phyloP scores from a whole-genome alignment of 78 protist species.

The Ministeria vibrans region DNA sequence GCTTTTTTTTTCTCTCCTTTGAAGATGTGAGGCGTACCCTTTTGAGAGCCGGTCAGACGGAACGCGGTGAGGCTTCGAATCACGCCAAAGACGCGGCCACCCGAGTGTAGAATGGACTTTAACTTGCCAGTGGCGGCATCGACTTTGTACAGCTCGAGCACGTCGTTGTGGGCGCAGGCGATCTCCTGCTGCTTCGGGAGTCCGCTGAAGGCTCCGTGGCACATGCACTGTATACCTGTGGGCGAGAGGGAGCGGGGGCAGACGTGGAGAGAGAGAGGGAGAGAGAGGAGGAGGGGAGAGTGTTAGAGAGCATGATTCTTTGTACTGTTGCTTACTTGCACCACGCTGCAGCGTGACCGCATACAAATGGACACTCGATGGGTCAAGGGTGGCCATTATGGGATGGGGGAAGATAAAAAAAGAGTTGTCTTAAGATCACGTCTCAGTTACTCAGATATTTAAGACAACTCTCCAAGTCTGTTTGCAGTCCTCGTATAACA shows the following conservation, averaged over 20 bases:
- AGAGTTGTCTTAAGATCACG: too few species aligned
- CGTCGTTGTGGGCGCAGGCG: background rate
- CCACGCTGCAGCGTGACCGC: conserved; percentile 3
- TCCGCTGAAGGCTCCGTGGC: conserved; percentile 16
- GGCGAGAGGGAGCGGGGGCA: too few species aligned
- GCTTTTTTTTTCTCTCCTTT: background rate
- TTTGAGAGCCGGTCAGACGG: conserved; percentile 66
- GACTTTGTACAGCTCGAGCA: conserved; percentile 14
- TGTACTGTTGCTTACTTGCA: too few species aligned
- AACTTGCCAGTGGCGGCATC: conserved; percentile 17
- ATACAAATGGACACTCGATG: background rate
- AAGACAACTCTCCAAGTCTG: too few species aligned
- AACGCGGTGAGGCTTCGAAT: conserved; percentile 73
- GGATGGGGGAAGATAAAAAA: too few species aligned
- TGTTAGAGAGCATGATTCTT: too few species aligned
- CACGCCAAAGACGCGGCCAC: conserved; percentile 58
- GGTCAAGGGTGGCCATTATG: too few species aligned
- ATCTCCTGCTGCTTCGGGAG: conserved; percentile 31
- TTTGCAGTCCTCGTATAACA: too few species aligned
- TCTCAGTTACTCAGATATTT: too few species aligned
- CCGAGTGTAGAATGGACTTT: background rate
- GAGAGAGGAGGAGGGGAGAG: too few species aligned
- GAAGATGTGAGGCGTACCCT: background rate
- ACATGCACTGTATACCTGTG: background rate
- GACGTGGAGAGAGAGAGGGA: too few species aligned